phyloP scores from a whole-genome alignment of 2,329 filamentous ascomycete species.

The Aquanectria penicillioides region DNA sequence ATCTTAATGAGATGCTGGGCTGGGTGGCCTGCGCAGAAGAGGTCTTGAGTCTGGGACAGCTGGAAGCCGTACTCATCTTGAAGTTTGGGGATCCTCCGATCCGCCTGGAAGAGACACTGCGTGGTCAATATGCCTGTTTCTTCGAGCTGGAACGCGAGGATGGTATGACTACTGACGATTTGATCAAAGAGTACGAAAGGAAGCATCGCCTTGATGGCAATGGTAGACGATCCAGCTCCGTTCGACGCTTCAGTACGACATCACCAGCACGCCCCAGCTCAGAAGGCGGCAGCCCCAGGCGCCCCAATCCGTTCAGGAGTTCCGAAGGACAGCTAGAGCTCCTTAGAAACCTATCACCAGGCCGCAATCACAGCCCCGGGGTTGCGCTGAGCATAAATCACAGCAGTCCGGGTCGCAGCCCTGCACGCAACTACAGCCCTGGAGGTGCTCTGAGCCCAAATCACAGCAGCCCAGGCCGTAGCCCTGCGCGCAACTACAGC shows the following conservation, averaged over 20 bases:
- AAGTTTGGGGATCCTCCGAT: constrained; percentile 53
- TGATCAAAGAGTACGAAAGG: constrained; percentile 51
- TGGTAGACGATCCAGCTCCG: constrained; percentile 34
- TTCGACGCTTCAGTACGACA: constrained; percentile 34
- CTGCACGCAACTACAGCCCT: constrained; percentile 9
- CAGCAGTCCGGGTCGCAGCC: constrained; percentile 13
- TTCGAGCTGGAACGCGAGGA: constrained; percentile 58
- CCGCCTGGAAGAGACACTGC: constrained; percentile 54
- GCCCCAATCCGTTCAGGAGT: constrained; percentile 25
- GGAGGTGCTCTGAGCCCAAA: too few relatives aligned
- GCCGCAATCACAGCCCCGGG: constrained; percentile 27
- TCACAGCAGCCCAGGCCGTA: constrained; percentile 9
- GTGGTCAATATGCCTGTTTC: constrained; percentile 57
- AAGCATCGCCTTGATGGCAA: constrained; percentile 37
- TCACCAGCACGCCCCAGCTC: constrained; percentile 29
- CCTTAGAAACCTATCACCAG: constrained; percentile 33
- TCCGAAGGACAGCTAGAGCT: constrained; percentile 27
- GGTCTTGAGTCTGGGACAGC: constrained; percentile 54
- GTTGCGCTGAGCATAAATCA: too few relatives aligned
- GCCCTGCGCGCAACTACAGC: constrained; percentile 37
- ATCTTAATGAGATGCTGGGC: constrained; percentile 58
- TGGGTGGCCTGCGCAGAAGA: constrained; percentile 58
- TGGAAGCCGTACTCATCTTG: constrained; percentile 56
- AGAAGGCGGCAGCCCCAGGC: constrained; percentile 30
- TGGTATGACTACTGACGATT: constrained; percentile 53